Evolutionary conservation across 208 protist species (phyloP).

Genomic region (Leptomonas pyrrhocoris): DNA sequence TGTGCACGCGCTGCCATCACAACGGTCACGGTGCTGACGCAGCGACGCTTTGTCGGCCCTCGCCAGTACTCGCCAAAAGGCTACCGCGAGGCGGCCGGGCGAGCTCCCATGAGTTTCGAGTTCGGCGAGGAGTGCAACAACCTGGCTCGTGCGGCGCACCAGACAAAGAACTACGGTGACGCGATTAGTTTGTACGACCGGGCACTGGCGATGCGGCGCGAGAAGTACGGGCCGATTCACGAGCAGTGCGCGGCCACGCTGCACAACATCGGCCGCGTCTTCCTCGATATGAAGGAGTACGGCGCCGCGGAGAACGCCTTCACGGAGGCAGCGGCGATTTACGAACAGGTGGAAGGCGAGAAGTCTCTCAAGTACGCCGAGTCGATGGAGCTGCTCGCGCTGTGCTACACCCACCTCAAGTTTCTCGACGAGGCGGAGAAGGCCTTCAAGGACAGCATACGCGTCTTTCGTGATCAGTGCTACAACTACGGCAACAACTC

Average conservation of each 20-base stretch:
- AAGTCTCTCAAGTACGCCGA: conserved; percentile 83
- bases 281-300: conserved; percentile 91
- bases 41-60: conserved; percentile 69
- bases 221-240: conserved; percentile 87
- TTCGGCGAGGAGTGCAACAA: conserved; percentile 88
- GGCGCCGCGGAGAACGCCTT: conserved; percentile 88
- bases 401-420: conserved; percentile 83
- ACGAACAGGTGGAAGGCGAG: conserved; percentile 79
- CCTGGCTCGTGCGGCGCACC: conserved; percentile 79
- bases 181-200: conserved; percentile 88
- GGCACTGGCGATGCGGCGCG: conserved; percentile 76
- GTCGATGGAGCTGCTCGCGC: conserved; percentile 80
- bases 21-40: conserved; percentile 3
- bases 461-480: conserved; percentile 75
- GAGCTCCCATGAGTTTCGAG: conserved; percentile 84
- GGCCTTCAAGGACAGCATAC: conserved; percentile 90
- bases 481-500: conserved; percentile 84
- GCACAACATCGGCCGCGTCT: conserved; percentile 87
- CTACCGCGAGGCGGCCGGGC: conserved; percentile 80
- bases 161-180: conserved; percentile 90
- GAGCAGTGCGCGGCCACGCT: conserved; percentile 82
- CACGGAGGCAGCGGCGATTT: conserved; percentile 88
- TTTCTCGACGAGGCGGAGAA: conserved; percentile 91
- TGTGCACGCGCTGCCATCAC: neutral
- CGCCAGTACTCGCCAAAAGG: conserved; percentile 86